A percentile compares a stretch with the other conserved stretches of the same genome.
phyloP scores from a whole-genome alignment of 306 rosid genomes.

The apple (Malus domestica) region ASM211411v1 NC_041795.1:27142501-27143000 shows the following conservation, averaged over 20 bases:
- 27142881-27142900: conserved; percentile 98
- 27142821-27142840: conserved; percentile 96
- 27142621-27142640: background rate
- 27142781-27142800: conserved; percentile 99
- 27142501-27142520: conserved; percentile 99
- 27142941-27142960: conserved; percentile 65
- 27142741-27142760: conserved; percentile 87
- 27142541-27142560: conserved; percentile 86
- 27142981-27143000: conserved; percentile 93
- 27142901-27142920: conserved; percentile 99
- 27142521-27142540: conserved; percentile 88
- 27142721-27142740: conserved; percentile 99
- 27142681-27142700: conserved; percentile 83
- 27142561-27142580: conserved; percentile 35
- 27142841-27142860: conserved; percentile 98
- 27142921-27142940: conserved; percentile 98
- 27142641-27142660: conserved; percentile 5
- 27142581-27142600: background rate
- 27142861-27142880: conserved; percentile 96
- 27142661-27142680: conserved; percentile 79
- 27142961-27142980: conserved; percentile 97
- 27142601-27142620: conserved; percentile 4
- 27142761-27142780: conserved; percentile 99
- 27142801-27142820: conserved; percentile 91
- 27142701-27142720: conserved; percentile 93